These are phyloP conservation scores for Leccinum disarticulatum DNA, from an alignment of 768 basidiomycete species.

Conservation along the genomic window DNA sequence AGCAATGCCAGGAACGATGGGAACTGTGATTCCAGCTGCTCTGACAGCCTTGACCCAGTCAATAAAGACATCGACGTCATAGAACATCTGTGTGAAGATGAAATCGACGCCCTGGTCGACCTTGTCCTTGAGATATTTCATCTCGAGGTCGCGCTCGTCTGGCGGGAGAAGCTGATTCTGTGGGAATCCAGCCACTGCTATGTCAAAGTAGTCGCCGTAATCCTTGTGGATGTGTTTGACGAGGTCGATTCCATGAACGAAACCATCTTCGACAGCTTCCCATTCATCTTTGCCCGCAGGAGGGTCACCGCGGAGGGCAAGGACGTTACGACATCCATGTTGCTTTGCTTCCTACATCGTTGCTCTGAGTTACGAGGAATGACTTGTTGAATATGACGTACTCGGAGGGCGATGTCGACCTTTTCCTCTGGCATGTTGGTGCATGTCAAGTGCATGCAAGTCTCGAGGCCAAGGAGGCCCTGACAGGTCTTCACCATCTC, in stretches of 20 bases:
- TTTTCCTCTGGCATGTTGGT: slow-evolving; percentile 98
- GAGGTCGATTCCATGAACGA: slow-evolving; percentile 88
- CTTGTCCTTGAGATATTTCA: slow-evolving; percentile 87
- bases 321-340: slow-evolving; percentile 87
- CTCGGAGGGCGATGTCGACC: slow-evolving; percentile 86
- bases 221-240: slow-evolving; percentile 80
- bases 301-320: slow-evolving; percentile 92
- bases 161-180: slow-evolving; percentile 73
- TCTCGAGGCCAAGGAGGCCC: slow-evolving; percentile 89
- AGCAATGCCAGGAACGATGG: slow-evolving; percentile 91
- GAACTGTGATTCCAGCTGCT: slow-evolving; percentile 82
- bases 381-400: slow-evolving; percentile 40
- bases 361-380: slow-evolving; percentile 5
- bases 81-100: slow-evolving; percentile 99
- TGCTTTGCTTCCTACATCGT: slow-evolving; percentile 75
- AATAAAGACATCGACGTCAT: slow-evolving; percentile 89
- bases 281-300: slow-evolving; percentile 86
- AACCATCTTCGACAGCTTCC: slow-evolving; percentile 91
- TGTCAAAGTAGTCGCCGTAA: slow-evolving; percentile 93
- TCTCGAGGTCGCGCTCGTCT: slow-evolving; percentile 74
- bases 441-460: slow-evolving; percentile 98
- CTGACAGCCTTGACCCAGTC: slow-evolving; percentile 85
- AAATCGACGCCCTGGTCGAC: slow-evolving; percentile 87
- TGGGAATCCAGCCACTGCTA: slow-evolving; percentile 92
- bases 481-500: slow-evolving; percentile 96